Percentiles rank a stretch among this genome's conserved stretches.
These are phyloP conservation scores for Arthrinium phaeospermum DNA, from an alignment of 2,329 filamentous ascomycete species.

Conservation along the genomic window DNA sequence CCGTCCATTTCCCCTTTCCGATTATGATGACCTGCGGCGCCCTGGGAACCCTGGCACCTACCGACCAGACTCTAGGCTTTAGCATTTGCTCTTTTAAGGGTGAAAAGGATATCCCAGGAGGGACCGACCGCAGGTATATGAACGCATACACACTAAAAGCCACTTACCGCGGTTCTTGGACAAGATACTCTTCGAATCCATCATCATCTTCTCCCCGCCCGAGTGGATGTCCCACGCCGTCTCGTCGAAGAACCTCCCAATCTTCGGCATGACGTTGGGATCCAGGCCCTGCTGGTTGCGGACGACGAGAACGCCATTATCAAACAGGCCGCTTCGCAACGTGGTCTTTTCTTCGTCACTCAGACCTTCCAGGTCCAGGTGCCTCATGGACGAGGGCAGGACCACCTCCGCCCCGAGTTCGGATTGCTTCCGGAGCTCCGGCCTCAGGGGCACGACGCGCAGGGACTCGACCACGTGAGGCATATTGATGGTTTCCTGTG, in stretches of 20 bases:
- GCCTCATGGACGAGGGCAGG: not conserved
- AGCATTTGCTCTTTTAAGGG: no score
- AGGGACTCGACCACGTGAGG: not conserved
- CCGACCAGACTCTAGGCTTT: no score
- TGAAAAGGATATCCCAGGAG: no score
- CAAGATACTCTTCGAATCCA: conserved; percentile 9
- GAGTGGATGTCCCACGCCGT: conserved; percentile 8
- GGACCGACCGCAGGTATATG: no score
- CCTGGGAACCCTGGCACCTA: conserved; percentile 1
- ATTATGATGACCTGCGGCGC: conserved; percentile 19
- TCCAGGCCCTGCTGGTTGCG: conserved; percentile 15
- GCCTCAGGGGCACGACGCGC: not conserved
- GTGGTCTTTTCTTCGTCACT: not conserved
- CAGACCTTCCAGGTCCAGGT: not conserved
- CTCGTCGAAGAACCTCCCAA: conserved; percentile 15
- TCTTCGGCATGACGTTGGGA: not conserved
- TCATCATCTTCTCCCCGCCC: conserved; percentile 6
- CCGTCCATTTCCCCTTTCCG: conserved; percentile 9
- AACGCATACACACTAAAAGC: no score
- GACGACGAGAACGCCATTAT: conserved; percentile 16
- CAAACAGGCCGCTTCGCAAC: not conserved
- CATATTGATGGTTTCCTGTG: not conserved
- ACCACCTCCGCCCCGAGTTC: not conserved
- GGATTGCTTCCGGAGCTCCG: not conserved
- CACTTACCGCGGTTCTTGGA: not conserved